Percentiles rank a stretch among this genome's conserved stretches.
These are phyloP conservation scores for Xylaria sp. DNA, from an alignment of 2,329 filamentous ascomycete genomes.

Conservation along the genomic window DNA sequence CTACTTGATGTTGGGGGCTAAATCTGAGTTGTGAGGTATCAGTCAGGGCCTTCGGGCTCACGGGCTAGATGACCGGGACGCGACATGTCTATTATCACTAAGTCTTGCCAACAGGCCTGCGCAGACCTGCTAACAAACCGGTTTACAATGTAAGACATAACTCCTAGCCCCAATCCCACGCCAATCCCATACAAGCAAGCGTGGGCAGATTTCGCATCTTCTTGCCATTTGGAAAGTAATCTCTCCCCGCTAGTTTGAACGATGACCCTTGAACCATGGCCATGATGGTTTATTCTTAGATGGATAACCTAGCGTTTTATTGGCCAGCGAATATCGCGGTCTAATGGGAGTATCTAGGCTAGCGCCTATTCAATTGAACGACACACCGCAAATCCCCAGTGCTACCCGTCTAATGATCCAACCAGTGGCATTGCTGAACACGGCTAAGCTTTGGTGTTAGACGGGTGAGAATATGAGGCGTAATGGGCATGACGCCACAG, in stretches of 20 bases:
- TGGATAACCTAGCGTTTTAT: not conserved
- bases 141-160: too few species aligned
- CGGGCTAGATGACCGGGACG: not conserved
- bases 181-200: too few species aligned
- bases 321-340: conserved; percentile 9
- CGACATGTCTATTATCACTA: not conserved
- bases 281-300: conserved; percentile 5
- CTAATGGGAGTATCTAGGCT: not conserved
- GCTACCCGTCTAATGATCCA: not conserved
- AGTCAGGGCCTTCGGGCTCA: not conserved
- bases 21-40: not conserved
- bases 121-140: too few species aligned
- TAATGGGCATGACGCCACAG: conserved; percentile 21
- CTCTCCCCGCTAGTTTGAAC: conserved; percentile 10
- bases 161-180: too few species aligned
- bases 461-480: not conserved
- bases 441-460: conserved; percentile 17
- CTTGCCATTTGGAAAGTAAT: too few species aligned
- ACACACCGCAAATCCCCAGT: conserved; percentile 12
- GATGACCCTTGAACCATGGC: conserved; percentile 3
- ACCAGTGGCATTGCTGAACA: conserved; percentile 22
- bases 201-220: too few species aligned
- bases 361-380: conserved; percentile 22
- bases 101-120: not conserved
- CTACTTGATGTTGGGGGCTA: conserved; percentile 7